A percentile compares a stretch with the other conserved stretches of the same genome.
Evolutionary conservation across 2,329 filamentous ascomycete genomes (phyloP).

Genomic region (Aspergillus transmontanensis): DNA sequence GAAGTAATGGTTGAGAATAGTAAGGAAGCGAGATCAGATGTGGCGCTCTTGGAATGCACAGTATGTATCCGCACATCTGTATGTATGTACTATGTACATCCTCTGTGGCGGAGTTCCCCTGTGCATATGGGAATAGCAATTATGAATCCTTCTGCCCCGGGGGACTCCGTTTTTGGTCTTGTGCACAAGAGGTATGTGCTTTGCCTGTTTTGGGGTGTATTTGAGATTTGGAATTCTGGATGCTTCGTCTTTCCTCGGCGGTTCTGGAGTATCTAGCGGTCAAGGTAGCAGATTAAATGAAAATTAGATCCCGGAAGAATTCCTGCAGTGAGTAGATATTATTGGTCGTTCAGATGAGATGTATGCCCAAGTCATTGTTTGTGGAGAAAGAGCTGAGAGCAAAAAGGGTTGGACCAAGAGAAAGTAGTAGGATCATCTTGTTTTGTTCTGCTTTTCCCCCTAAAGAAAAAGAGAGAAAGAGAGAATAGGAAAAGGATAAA

Average conservation of each 20-base stretch:
- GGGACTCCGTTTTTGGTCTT: background rate
- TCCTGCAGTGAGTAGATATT: background rate
- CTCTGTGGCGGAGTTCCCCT: background rate
- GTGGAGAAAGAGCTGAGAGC: background rate
- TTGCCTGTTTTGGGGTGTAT: background rate
- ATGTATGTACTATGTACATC: background rate
- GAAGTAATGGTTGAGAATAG: background rate
- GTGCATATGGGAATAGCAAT: background rate
- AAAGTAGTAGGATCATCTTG: background rate
- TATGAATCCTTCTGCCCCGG: background rate
- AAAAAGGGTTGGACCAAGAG: background rate
- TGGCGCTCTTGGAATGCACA: background rate
- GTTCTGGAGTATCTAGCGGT: background rate
- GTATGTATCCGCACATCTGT: background rate
- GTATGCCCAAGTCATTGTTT: background rate
- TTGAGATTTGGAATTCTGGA: background rate
- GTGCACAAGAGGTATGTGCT: background rate
- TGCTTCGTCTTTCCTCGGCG: background rate
- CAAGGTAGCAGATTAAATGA: background rate
- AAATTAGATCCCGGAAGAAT: background rate
- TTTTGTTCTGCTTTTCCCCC: background rate
- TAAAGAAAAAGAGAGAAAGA: background rate
- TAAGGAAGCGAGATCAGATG: background rate
- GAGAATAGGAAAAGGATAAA: background rate
- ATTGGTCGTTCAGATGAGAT: background rate